These are phyloP conservation scores for Hirsutella rhossiliensis DNA, from an alignment of 2,329 filamentous ascomycete genomes.

Conservation along the genomic window DNA sequence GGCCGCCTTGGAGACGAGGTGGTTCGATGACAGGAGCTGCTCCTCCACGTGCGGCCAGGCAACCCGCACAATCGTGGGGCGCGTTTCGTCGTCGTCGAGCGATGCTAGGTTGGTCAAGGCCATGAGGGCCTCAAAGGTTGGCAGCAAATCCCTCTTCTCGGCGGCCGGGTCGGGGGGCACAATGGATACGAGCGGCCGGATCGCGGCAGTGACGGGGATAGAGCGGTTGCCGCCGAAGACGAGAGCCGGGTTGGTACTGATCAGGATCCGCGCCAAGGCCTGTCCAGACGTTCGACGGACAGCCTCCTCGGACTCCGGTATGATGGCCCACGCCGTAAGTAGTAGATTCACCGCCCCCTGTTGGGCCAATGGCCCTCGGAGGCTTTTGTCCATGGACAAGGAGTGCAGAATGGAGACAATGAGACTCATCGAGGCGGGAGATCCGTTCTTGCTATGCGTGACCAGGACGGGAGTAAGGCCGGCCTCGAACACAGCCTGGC, in stretches of 20 bases:
- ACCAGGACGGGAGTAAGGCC: conserved; percentile 69
- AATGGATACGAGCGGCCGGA: conserved; percentile 68
- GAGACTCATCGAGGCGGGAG: conserved; percentile 57
- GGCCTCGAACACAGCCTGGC: conserved; percentile 65
- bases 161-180: conserved; percentile 51
- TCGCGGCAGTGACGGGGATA: conserved; percentile 63
- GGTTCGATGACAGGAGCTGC: conserved; percentile 64
- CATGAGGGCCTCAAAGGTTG: conserved; percentile 81
- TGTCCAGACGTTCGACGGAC: conserved; percentile 56
- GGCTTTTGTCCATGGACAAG: conserved; percentile 59
- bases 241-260: conserved; percentile 72
- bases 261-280: conserved; percentile 72
- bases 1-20: conserved; percentile 66
- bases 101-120: conserved; percentile 91
- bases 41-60: conserved; percentile 74
- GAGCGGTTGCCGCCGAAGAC: conserved; percentile 72
- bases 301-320: conserved; percentile 37
- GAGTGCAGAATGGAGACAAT: conserved; percentile 67
- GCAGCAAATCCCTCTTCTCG: conserved; percentile 65
- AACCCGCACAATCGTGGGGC: conserved; percentile 57
- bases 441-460: conserved; percentile 60
- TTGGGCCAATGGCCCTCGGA: conserved; percentile 73
- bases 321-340: conserved; percentile 54
- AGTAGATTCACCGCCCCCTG: conserved; percentile 87
- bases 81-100: conserved; percentile 53